Base-by-base conservation (phyloP, 495 filamentous ascomycete species). In the Sabuloglossum arenarium region DNA sequence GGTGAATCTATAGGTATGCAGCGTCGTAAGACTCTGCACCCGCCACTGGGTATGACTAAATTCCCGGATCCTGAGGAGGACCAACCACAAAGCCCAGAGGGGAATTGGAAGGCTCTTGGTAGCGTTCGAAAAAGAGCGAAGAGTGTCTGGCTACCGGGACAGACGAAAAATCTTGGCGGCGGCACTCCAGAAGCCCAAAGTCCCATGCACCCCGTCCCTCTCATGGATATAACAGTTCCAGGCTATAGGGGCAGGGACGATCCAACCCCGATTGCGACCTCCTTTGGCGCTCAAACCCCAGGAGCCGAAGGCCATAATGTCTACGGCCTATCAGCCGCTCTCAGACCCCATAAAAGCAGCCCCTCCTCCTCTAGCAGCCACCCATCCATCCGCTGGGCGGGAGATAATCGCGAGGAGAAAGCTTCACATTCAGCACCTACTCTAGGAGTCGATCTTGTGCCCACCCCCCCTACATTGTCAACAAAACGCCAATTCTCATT, bases 21-120 rank as follows among this genome's bases (percentile, higher is more conserved):
- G 61, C 69, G 61, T 39, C 70, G 54, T 62, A 75, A 73, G 62
- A 81, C 75, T 3, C 68, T 77, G 1, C 83, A 91, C 60, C 88
- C 86, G 19, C 91, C 91, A 0, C 68, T 94, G 6, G 90, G 91
- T 12, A 91, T 95, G 82, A 81, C 88, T 0, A 79, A 77, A 29
- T 87, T 96, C 67, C 89, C 88, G 0, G 79, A 75, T 28, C 70
- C 78, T 10, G 78, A 80, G 45, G 75, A 84, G 56, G 74, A 70
- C 1, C 66, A 69, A 28, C 65, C 74, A 54, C 68, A 75, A 14
- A 31, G 19, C 19, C 14, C 39, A 28, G 28, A 43, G 21, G 19
- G 76, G 59, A 70, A 79, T 37, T 76, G 73, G 31, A 76, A 70
- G 57, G 67, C 88, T 61, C 67, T 84, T 25, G 73, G 78, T 46